Evolutionary conservation across 2,329 filamentous ascomycete genomes (phyloP).

Genomic region (Cytospora paraplurivora): DNA sequence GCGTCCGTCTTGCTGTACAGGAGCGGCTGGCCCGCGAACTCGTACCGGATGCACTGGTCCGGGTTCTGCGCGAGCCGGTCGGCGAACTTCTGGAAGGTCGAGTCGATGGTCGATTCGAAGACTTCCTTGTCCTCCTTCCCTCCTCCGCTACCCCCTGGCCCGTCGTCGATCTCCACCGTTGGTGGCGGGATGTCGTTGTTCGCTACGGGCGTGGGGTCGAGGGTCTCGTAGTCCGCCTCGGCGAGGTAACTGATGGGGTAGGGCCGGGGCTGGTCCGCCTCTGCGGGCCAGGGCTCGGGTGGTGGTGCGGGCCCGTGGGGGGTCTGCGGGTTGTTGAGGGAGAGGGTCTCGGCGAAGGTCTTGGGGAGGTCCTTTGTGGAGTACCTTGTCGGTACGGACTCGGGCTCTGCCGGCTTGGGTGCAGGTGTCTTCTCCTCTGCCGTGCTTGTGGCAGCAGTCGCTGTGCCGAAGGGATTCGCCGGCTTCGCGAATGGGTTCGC

Average conservation of each 20-base stretch:
- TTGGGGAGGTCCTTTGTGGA: slow-evolving; percentile 49
- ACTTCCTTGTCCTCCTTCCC: slow-evolving; percentile 67
- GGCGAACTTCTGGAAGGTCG: slow-evolving; percentile 78
- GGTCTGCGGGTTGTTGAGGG: slow-evolving; percentile 61
- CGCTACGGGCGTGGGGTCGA: slow-evolving; percentile 61
- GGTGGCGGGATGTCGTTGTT: slow-evolving; percentile 47
- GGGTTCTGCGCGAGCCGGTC: slow-evolving; percentile 78
- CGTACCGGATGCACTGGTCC: slow-evolving; percentile 79
- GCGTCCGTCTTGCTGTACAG: slow-evolving; percentile 79
- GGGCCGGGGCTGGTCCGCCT: slow-evolving; percentile 63
- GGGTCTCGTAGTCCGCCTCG: slow-evolving; percentile 89
- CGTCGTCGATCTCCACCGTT: slow-evolving; percentile 50
- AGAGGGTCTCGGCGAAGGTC: slow-evolving; percentile 75
- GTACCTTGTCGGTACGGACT: slow-evolving; percentile 30
- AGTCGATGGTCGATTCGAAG: slow-evolving; percentile 75
- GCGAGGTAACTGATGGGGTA: slow-evolving; percentile 78
- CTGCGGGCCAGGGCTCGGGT: slow-evolving; percentile 74
- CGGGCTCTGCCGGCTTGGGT: slow-evolving; percentile 5
- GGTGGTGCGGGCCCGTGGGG: slow-evolving; percentile 43
- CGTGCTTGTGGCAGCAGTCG: slow-evolving; percentile 36
- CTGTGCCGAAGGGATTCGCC: slow-evolving; percentile 46
- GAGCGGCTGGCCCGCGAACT: slow-evolving; percentile 71
- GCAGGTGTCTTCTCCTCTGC: slow-evolving; percentile 34
- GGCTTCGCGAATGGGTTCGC: slow-evolving; percentile 63
- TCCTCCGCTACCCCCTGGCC: slow-evolving; percentile 36